Evolutionary conservation across 805 yeast species (phyloP).

Genomic region (Candida sithepensis): DNA sequence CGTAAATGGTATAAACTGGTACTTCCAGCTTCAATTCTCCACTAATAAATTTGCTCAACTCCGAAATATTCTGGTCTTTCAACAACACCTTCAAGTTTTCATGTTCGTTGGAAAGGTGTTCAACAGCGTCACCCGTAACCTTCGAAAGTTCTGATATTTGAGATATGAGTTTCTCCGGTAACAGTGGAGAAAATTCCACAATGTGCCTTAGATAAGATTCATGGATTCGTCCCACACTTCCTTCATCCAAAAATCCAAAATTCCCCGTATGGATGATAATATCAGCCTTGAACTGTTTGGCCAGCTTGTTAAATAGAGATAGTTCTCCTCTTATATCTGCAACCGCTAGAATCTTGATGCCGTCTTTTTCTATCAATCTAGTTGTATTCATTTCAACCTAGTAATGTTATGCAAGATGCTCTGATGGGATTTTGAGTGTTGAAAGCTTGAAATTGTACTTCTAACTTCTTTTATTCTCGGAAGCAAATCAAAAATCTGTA

Average conservation of each 20-base stretch:
- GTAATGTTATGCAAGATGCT: too few species aligned
- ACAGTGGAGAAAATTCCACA: constrained; percentile 60
- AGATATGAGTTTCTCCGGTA: constrained; percentile 45
- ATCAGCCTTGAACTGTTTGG: constrained; percentile 42
- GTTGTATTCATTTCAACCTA: constrained; percentile 5
- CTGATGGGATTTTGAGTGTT: too few species aligned
- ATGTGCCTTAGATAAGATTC: constrained; percentile 60
- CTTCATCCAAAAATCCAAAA: constrained; percentile 69
- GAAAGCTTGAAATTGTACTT: too few species aligned
- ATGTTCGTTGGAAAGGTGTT: constrained; percentile 35
- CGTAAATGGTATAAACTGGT: constrained; percentile 77
- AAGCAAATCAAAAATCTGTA: too few species aligned
- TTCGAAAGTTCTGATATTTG: constrained; percentile 51
- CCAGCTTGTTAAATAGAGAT: constrained; percentile 46
- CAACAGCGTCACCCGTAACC: constrained; percentile 39
- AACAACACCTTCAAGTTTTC: constrained; percentile 34
- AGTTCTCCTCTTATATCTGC: constrained; percentile 59
- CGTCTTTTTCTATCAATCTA: constrained; percentile 16
- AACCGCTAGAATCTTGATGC: constrained; percentile 31
- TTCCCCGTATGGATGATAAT: constrained; percentile 70
- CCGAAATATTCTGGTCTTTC: constrained; percentile 42
- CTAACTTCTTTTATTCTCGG: too few species aligned
- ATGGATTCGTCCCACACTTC: constrained; percentile 50
- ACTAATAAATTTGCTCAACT: constrained; percentile 44
- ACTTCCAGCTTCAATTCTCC: constrained; percentile 41